Conservation (phyloP, 805 yeast genomes). For the Blastobotrys americana region DNA sequence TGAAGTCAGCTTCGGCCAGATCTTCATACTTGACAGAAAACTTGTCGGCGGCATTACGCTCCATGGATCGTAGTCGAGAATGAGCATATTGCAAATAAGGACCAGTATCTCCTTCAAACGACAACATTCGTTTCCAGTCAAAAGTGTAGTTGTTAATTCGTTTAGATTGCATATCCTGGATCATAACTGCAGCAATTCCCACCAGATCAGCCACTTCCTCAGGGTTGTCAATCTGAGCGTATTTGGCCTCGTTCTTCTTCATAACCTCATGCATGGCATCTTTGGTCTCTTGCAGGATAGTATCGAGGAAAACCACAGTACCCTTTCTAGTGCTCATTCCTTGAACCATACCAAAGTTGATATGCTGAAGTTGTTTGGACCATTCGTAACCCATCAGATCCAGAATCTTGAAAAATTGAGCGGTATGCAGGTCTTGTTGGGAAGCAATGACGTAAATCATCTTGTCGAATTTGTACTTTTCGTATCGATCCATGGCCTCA, state of each 20-base stretch:
- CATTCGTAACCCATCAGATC: slow-evolving; percentile 85
- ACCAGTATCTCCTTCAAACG: slow-evolving; percentile 99
- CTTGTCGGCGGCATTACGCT: slow-evolving; percentile 59
- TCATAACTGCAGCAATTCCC: slow-evolving; percentile 97
- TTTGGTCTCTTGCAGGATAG: slow-evolving; percentile 86
- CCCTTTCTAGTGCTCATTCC: slow-evolving; percentile 99
- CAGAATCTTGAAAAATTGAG: slow-evolving; percentile 89
- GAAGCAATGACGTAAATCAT: slow-evolving; percentile 93
- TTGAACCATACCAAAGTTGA: slow-evolving; percentile 94
- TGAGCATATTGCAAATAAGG: slow-evolving; percentile 98
- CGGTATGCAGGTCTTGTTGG: slow-evolving; percentile 91
- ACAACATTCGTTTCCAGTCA: slow-evolving; percentile 96
- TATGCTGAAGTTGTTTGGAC: slow-evolving; percentile 73
- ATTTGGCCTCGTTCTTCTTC: slow-evolving; percentile 85
- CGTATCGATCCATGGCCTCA: slow-evolving; percentile 87
- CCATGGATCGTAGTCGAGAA: slow-evolving; percentile 90
- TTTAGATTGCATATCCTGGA: slow-evolving; percentile 98
- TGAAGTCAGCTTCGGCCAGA: slow-evolving; percentile 41
- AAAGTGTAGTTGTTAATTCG: slow-evolving; percentile 93
- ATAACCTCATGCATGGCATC: slow-evolving; percentile 94
- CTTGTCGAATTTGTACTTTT: slow-evolving; percentile 80
- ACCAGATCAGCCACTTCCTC: slow-evolving; percentile 91
- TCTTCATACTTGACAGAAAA: slow-evolving; percentile 22
- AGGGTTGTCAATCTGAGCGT: slow-evolving; percentile 88
- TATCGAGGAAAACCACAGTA: slow-evolving; percentile 95